Conservation (phyloP, 495 filamentous ascomycete genomes). For the Aspergillus homomorphus region DNA sequence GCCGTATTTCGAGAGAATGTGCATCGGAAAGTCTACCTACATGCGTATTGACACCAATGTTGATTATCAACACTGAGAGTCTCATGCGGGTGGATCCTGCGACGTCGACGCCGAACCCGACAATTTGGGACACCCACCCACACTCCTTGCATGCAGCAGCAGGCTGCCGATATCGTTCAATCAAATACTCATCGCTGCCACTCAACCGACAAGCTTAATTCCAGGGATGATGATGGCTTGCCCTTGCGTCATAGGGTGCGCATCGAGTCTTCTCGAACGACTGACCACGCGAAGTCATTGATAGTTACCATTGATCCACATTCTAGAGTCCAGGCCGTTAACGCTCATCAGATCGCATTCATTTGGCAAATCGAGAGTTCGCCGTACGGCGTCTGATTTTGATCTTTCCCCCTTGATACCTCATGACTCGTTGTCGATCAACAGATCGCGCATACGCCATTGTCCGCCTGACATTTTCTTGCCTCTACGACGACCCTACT, state of each 20-base stretch:
- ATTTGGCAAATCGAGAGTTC: background rate
- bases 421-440: background rate
- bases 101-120: slow-evolving; percentile 6
- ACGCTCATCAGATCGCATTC: background rate
- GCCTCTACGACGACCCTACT: background rate
- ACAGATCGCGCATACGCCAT: background rate
- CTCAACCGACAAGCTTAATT: slow-evolving; percentile 4
- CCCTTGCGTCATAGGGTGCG: slow-evolving; percentile 6
- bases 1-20: background rate
- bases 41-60: background rate
- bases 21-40: background rate
- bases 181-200: background rate
- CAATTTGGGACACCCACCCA: slow-evolving; percentile 1
- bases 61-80: background rate
- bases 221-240: background rate
- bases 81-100: background rate
- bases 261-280: background rate
- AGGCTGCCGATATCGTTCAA: slow-evolving; percentile 1
- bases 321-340: background rate
- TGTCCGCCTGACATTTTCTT: background rate
- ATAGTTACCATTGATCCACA: background rate
- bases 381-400: too few species aligned
- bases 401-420: too few species aligned
- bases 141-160: slow-evolving; percentile 6
- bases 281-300: background rate